A percentile compares a stretch with the other conserved stretches of the same genome.
These are phyloP conservation scores for Dendryphion nanum DNA, from an alignment of 2,329 filamentous ascomycete genomes.

Conservation along the genomic window DNA sequence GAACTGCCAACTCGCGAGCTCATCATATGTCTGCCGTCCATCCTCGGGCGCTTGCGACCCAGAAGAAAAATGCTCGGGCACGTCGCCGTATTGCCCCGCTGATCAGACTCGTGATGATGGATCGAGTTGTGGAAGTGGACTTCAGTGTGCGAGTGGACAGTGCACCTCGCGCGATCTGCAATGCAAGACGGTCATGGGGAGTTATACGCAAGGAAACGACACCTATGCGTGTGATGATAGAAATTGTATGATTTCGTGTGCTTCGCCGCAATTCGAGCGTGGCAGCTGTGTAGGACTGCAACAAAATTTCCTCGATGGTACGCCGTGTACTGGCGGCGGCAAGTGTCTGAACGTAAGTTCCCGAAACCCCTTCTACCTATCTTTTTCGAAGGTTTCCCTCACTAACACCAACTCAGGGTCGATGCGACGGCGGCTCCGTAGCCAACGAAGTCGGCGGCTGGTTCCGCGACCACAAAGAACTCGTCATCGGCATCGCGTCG, in stretches of 20 bases:
- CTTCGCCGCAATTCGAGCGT: constrained; percentile 64
- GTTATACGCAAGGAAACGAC: constrained; percentile 68
- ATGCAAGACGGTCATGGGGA: constrained; percentile 81
- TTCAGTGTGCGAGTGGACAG: constrained; percentile 86
- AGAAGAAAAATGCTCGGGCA: constrained; percentile 77
- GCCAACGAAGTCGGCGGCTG: constrained; percentile 70
- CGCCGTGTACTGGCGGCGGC: constrained; percentile 76
- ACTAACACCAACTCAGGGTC: constrained; percentile 50
- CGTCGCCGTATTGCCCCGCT: constrained; percentile 67
- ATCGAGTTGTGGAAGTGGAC: constrained; percentile 65
- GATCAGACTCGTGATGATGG: constrained; percentile 72
- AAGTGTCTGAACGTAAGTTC: constrained; percentile 67
- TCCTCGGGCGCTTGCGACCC: constrained; percentile 83
- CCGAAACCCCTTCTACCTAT: too few species aligned
- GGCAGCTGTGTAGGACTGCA: constrained; percentile 72
- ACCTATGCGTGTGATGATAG: constrained; percentile 74
- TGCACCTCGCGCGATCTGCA: constrained; percentile 91
- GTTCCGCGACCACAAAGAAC: constrained; percentile 71
- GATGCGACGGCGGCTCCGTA: constrained; percentile 69
- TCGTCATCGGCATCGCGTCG: constrained; percentile 77
- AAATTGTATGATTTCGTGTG: constrained; percentile 75
- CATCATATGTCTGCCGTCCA: constrained; percentile 73
- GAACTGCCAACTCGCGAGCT: constrained; percentile 64
- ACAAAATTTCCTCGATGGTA: constrained; percentile 94
- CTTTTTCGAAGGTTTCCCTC: background rate